Percentiles rank a stretch among this genome's conserved stretches.
These are phyloP conservation scores for Pyrenula massariospora DNA, from an alignment of 495 filamentous ascomycete species.

Conservation along the genomic window DNA sequence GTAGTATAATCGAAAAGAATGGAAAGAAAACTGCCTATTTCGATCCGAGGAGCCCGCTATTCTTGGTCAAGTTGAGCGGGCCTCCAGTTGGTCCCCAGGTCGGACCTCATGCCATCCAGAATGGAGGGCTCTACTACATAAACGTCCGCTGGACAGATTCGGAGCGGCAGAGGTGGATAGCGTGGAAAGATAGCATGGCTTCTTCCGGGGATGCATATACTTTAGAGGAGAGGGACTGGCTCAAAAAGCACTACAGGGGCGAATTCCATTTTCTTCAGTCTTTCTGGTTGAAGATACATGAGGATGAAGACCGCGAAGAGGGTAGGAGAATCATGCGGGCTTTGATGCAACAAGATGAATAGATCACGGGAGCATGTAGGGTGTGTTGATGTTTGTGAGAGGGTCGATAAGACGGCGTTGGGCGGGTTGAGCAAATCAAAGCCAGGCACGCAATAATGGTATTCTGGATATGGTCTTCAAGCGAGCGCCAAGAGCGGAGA, in stretches of 20 bases:
- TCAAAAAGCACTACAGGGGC: constrained; percentile 13
- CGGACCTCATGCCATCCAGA: neutral
- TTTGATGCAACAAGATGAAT: constrained; percentile 11
- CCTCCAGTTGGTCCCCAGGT: neutral
- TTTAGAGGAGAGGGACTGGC: constrained; percentile 12
- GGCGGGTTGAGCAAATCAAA: too few species aligned
- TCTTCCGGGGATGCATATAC: neutral
- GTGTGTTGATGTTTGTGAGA: too few species aligned
- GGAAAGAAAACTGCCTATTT: neutral
- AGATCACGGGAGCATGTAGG: too few species aligned
- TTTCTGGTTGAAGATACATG: constrained; percentile 14
- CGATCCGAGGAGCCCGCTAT: neutral
- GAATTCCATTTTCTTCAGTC: constrained; percentile 15
- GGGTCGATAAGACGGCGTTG: too few species aligned
- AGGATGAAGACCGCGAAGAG: constrained; percentile 22
- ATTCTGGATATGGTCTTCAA: too few species aligned
- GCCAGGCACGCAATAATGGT: too few species aligned
- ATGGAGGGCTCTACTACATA: neutral
- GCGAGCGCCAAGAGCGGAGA: too few species aligned
- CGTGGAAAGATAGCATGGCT: neutral
- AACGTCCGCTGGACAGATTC: neutral
- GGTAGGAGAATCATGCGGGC: constrained; percentile 11
- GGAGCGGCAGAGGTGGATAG: neutral
- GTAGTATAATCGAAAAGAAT: neutral
- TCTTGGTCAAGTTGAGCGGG: neutral